Percentiles rank a stretch among this genome's conserved stretches.
Evolutionary conservation across 2,329 filamentous ascomycete species (phyloP).

Genomic region (Fusarium brachygibbosum): DNA sequence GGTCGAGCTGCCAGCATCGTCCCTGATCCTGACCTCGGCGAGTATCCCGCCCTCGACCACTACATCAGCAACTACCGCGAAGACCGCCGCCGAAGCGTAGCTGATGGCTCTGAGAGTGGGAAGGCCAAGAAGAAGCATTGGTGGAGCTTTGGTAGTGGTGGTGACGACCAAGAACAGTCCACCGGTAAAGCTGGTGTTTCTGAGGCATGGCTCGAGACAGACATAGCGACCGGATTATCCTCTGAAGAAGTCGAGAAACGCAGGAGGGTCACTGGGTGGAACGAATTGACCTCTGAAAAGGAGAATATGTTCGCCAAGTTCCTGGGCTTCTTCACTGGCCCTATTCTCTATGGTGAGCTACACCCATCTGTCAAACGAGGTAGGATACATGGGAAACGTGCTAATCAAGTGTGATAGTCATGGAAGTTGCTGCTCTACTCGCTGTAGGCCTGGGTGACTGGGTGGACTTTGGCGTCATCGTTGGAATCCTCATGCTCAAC

Average conservation of each 20-base stretch:
- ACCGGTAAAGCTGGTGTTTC: constrained; percentile 16
- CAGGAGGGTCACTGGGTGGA: constrained; percentile 28
- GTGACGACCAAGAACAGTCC: neutral
- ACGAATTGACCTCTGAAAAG: constrained; percentile 32
- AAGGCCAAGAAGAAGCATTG: constrained; percentile 35
- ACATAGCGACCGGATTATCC: constrained; percentile 12
- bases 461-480: constrained; percentile 35
- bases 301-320: constrained; percentile 26
- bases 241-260: constrained; percentile 29
- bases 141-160: constrained; percentile 32
- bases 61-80: constrained; percentile 40
- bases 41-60: constrained; percentile 32
- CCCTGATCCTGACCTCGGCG: constrained; percentile 24
- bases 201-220: constrained; percentile 33
- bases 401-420: constrained; percentile 3
- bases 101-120: constrained; percentile 5
- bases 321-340: neutral
- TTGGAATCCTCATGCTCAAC: constrained; percentile 35
- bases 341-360: constrained; percentile 32
- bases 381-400: neutral
- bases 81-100: constrained; percentile 26
- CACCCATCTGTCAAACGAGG: fast-evolving
- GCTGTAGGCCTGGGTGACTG: constrained; percentile 34
- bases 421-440: constrained; percentile 34
- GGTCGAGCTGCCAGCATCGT: constrained; percentile 17